phyloP scores from a whole-genome alignment of 1,284 basidiomycete species.

The Boletus semigastroideus region DNA sequence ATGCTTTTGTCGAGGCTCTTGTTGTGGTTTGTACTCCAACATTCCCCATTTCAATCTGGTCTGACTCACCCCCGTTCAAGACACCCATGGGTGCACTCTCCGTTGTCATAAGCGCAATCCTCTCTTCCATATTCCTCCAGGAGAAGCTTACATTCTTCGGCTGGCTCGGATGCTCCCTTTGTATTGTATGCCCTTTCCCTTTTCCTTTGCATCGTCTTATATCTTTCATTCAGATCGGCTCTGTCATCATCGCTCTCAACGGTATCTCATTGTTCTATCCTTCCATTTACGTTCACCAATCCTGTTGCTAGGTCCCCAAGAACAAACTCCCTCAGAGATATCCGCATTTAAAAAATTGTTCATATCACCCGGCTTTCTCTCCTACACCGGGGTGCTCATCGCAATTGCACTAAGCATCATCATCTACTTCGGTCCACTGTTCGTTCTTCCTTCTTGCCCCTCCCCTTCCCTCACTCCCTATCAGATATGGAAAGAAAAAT shows the following conservation, averaged over 20 bases:
- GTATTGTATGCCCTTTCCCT: slow-evolving; percentile 55
- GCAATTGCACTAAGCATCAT: slow-evolving; percentile 63
- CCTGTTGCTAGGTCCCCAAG: slow-evolving; percentile 67
- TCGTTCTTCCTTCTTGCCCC: slow-evolving; percentile 16
- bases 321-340: slow-evolving; percentile 82
- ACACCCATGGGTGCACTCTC: slow-evolving; percentile 97
- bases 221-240: slow-evolving; percentile 62
- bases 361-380: slow-evolving; percentile 84
- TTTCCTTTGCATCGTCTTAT: slow-evolving; percentile 2
- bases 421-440: slow-evolving; percentile 80
- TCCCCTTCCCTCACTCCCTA: slow-evolving; percentile 1
- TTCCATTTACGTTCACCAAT: slow-evolving; percentile 1
- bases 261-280: slow-evolving; percentile 37
- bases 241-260: slow-evolving; percentile 80
- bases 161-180: slow-evolving; percentile 90
- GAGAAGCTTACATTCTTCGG: slow-evolving; percentile 92
- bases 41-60: slow-evolving; percentile 2
- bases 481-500: slow-evolving; percentile 81
- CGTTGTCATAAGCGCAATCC: slow-evolving; percentile 92
- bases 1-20: slow-evolving; percentile 88
- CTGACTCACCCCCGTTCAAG: slow-evolving; percentile 35
- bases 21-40: slow-evolving; percentile 65
- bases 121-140: slow-evolving; percentile 92
- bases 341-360: slow-evolving; percentile 80
- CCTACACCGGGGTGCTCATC: slow-evolving; percentile 70